A percentile compares a stretch with the other conserved stretches of the same genome.
Conservation (phyloP, 2,329 filamentous ascomycete species). For the Fusarium sp. region DNA sequence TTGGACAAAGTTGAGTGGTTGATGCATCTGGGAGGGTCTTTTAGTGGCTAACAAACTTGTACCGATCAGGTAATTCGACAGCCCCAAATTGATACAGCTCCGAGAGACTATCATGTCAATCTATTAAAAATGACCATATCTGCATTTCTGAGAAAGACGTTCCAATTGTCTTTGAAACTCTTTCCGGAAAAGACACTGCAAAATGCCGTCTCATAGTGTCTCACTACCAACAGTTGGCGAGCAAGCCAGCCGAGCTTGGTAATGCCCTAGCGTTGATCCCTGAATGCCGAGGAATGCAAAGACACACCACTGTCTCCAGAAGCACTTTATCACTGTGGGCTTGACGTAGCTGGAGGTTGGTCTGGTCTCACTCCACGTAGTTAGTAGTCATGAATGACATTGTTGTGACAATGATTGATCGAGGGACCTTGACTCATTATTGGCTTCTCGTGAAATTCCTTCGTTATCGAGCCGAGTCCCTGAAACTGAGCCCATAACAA, state of each 20-base stretch:
- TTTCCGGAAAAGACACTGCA: slow-evolving; percentile 33
- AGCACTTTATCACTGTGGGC: slow-evolving; percentile 12
- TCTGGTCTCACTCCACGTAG: slow-evolving; percentile 6
- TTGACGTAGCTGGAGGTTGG: slow-evolving; percentile 34
- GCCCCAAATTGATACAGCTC: slow-evolving; percentile 19
- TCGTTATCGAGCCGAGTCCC: not conserved
- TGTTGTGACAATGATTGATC: slow-evolving; percentile 11
- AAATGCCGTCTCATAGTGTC: slow-evolving; percentile 26
- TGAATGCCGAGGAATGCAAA: slow-evolving; percentile 33
- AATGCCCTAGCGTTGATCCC: slow-evolving; percentile 36
- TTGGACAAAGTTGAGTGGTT: slow-evolving; percentile 13
- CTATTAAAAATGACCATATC: slow-evolving; percentile 20
- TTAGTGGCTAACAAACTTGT: slow-evolving; percentile 27
- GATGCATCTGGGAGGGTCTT: slow-evolving; percentile 20
- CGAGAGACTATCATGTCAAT: slow-evolving; percentile 1
- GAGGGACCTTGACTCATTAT: slow-evolving; percentile 10
- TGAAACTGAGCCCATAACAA: slow-evolving; percentile 12
- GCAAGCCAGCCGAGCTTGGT: slow-evolving; percentile 40
- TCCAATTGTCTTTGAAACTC: slow-evolving; percentile 18
- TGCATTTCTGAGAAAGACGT: slow-evolving; percentile 28
- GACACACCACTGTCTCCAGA: slow-evolving; percentile 30
- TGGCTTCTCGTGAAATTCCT: not conserved
- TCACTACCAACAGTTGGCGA: slow-evolving; percentile 13
- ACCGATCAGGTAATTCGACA: slow-evolving; percentile 33
- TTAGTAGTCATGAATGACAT: slow-evolving; percentile 1